phyloP scores from a whole-genome alignment of 2,329 filamentous ascomycete species.

The Talaromyces sp. region DNA sequence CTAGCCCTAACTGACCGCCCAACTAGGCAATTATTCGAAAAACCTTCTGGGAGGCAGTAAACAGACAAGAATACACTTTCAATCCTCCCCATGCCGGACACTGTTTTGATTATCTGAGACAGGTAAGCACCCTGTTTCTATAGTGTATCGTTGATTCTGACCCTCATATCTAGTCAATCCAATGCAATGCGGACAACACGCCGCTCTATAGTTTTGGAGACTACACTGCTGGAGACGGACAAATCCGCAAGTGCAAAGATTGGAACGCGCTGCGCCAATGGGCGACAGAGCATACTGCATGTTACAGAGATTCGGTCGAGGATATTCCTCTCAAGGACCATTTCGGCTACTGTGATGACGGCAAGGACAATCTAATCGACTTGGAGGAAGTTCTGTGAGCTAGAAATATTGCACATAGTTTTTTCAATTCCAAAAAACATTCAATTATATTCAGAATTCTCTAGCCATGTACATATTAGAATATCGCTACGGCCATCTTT shows the following conservation, averaged over 20 bases:
- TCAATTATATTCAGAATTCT: too few species aligned
- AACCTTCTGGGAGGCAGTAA: background rate
- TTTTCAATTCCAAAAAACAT: too few species aligned
- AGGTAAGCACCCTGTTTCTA: background rate
- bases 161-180: background rate
- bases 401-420: too few species aligned
- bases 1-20: background rate
- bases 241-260: background rate
- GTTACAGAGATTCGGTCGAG: background rate
- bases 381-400: too few species aligned
- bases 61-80: background rate
- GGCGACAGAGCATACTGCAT: conserved; percentile 1
- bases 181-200: background rate
- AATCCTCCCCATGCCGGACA: background rate
- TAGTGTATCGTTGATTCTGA: background rate
- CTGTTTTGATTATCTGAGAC: background rate
- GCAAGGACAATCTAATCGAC: too few species aligned
- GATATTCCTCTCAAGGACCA: too few species aligned
- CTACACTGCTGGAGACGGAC: background rate
- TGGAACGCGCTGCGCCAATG: background rate
- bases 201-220: conserved; percentile 1
- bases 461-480: too few species aligned
- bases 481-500: too few species aligned
- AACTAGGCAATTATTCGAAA: background rate
- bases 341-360: too few species aligned